Evolutionary conservation across 768 basidiomycete genomes (phyloP), one percentile per base, ranked within the genome.

Genomic region (Trametes meyenii): DNA sequence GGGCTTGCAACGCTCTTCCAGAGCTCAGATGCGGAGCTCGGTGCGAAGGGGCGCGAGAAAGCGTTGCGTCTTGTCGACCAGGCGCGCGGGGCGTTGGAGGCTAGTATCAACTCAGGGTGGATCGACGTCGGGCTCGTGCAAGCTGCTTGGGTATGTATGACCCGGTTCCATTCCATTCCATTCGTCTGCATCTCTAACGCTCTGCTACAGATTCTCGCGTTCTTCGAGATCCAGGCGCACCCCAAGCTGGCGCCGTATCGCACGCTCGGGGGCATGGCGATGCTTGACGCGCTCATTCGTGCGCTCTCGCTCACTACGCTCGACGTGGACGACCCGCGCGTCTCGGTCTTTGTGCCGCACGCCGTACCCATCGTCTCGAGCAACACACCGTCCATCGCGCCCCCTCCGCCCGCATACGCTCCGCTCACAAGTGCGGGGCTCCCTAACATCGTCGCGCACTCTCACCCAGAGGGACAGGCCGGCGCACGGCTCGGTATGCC

Each of bases 161-260:
- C 21, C 11, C 5, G 17, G 35, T 6, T 38, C 2, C n/a, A 19
- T 3, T 1, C 35, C 19, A 36, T 21, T 19, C 35, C n/a, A 8
- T 46, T 21, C 4, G 5, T 19, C 21, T 21, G 24, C 6, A 11
- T 24, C 16, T 38, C 50, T 51, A 21, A 51, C 50, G 4, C n/a
- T 19, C 14, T 36, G 2, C 35, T 26, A 35, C 57, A 90, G 89
- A 70, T 92, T 35, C 72, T 92, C 35, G 82, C 89, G 5, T 72
- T 89, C 60, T 91, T 91, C 63, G 88, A 91, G 70, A 73, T 89
- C 62, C 88, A 84, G 61, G 80, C 85, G 0, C 88, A 91, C 70
- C 89, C 88, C 6, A 64, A 75, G 45, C 82, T 87, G 69, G 79
- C 82, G 0, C 71, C 73, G 1, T 73, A 78, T 45, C 81, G 89